phyloP scores from a whole-genome alignment of 768 basidiomycete genomes.

The Suillus placidus region DNA sequence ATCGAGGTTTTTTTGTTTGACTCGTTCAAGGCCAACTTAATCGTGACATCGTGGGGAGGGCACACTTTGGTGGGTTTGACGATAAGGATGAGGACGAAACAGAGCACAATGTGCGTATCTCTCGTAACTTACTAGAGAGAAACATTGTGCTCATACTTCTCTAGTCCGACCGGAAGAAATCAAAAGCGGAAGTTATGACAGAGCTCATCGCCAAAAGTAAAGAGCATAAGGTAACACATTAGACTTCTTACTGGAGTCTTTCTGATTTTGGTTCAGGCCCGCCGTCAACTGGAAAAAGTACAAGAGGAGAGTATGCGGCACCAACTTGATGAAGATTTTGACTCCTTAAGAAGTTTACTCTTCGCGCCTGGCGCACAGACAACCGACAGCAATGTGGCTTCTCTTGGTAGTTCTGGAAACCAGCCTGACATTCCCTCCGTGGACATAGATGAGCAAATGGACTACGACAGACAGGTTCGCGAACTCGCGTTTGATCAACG shows the following conservation, averaged over 20 bases:
- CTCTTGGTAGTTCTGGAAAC: constrained; percentile 27
- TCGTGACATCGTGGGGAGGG: constrained; percentile 60
- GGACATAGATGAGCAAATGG: constrained; percentile 47
- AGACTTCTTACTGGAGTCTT: background rate
- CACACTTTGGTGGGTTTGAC: constrained; percentile 87
- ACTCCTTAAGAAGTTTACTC: constrained; percentile 75
- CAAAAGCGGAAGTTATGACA: constrained; percentile 95
- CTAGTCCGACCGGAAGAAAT: constrained; percentile 83
- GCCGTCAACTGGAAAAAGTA: constrained; percentile 86
- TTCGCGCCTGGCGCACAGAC: constrained; percentile 55
- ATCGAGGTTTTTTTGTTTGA: constrained; percentile 8
- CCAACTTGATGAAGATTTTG: constrained; percentile 87
- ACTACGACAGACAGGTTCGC: constrained; percentile 92
- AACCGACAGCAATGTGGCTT: constrained; percentile 41
- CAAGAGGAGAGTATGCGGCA: constrained; percentile 84
- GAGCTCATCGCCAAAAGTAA: constrained; percentile 99
- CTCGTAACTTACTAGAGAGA: background rate
- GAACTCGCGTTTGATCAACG: constrained; percentile 93
- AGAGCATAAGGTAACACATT: constrained; percentile 73
- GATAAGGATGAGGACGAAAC: constrained; percentile 63
- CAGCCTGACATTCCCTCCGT: constrained; percentile 14
- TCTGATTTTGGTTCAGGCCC: constrained; percentile 51
- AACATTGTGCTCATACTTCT: constrained; percentile 8
- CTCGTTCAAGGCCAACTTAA: constrained; percentile 62
- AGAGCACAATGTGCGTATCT: constrained; percentile 48